These are phyloP conservation scores for Alternaria alternata DNA, from an alignment of 2,329 filamentous ascomycete genomes.

Conservation along the genomic window DNA sequence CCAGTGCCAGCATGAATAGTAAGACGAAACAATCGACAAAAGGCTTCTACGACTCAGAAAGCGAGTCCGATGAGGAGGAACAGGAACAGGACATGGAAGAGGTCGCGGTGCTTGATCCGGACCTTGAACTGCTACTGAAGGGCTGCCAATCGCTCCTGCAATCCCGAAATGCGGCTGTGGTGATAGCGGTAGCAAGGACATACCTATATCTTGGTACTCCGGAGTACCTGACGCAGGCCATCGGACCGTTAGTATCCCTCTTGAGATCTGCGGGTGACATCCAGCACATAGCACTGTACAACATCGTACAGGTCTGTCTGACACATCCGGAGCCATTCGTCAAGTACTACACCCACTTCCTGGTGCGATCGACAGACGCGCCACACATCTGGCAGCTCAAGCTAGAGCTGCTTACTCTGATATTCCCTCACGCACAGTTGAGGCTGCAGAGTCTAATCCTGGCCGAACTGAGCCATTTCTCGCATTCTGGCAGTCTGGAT, in stretches of 20 bases:
- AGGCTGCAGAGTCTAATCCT: conserved; percentile 86
- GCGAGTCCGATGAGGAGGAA: conserved; percentile 53
- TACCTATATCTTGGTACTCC: conserved; percentile 85
- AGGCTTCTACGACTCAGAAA: conserved; percentile 76
- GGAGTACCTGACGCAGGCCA: conserved; percentile 75
- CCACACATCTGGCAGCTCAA: conserved; percentile 89
- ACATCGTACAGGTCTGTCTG: conserved; percentile 92
- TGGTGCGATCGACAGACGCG: conserved; percentile 81
- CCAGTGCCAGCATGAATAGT: conserved; percentile 45
- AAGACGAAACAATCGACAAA: conserved; percentile 59
- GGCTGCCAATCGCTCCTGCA: conserved; percentile 85
- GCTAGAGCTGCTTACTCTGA: conserved; percentile 85
- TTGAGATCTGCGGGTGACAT: conserved; percentile 86
- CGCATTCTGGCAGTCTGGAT: conserved; percentile 83
- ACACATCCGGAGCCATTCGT: conserved; percentile 80
- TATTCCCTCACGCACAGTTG: conserved; percentile 82
- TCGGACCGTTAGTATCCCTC: conserved; percentile 86
- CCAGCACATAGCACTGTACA: conserved; percentile 88
- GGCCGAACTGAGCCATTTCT: conserved; percentile 93
- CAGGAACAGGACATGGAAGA: conserved; percentile 62
- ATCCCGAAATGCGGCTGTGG: conserved; percentile 91
- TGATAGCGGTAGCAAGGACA: conserved; percentile 84
- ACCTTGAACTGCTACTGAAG: conserved; percentile 82
- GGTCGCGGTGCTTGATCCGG: conserved; percentile 73
- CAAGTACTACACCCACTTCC: conserved; percentile 86